phyloP scores from a whole-genome alignment of 225 moss, liverwort and hornwort genomes.

The Rhytidiadelphus loreus region DNA sequence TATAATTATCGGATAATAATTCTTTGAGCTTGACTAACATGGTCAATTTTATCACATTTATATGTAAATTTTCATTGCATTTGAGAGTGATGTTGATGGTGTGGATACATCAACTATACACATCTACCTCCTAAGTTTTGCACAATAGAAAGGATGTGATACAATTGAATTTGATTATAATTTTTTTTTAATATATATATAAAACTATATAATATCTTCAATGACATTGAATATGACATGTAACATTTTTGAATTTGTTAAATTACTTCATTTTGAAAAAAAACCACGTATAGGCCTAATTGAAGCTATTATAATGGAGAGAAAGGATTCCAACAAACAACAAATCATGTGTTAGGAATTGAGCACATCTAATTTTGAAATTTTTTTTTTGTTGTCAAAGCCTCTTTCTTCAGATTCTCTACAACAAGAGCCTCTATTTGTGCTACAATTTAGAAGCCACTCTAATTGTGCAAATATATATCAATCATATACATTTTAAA shows the following conservation, averaged over 20 bases:
- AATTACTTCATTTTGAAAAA: background rate
- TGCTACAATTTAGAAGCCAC: fast-evolving
- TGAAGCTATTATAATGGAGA: background rate
- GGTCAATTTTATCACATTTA: background rate
- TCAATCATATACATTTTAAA: background rate
- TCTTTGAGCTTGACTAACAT: background rate
- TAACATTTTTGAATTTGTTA: background rate
- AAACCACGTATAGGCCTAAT: background rate
- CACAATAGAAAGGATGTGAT: background rate
- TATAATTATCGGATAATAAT: background rate
- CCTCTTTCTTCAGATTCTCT: fast-evolving
- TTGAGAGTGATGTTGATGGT: background rate
- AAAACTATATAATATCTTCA: background rate
- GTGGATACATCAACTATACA: background rate
- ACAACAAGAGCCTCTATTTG: fast-evolving
- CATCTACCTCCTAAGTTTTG: background rate
- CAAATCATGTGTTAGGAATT: background rate
- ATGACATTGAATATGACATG: background rate
- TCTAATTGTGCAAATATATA: background rate
- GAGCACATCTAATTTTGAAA: background rate
- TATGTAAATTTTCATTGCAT: background rate
- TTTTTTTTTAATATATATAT: too few relatives aligned
- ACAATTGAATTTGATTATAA: background rate
- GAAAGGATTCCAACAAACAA: background rate
- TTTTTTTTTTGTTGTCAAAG: fast-evolving